These are phyloP conservation scores for Barnettozyma californica DNA, from an alignment of 805 yeast genomes.

Conservation along the genomic window DNA sequence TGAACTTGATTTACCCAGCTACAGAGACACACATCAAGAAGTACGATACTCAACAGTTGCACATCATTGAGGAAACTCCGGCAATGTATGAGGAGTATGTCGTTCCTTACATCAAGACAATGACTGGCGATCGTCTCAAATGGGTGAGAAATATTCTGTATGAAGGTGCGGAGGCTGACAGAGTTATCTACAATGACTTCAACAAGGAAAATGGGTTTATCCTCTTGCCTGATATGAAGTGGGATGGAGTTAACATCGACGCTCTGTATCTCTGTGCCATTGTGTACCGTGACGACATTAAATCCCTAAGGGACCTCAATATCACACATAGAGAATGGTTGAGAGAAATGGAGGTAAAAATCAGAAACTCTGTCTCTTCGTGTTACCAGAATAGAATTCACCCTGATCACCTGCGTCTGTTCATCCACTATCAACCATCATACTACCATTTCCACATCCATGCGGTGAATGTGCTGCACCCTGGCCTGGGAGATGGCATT, in stretches of 20 bases:
- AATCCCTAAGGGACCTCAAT: constrained; percentile 72
- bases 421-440: constrained; percentile 92
- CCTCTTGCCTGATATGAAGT: constrained; percentile 90
- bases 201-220: constrained; percentile 51
- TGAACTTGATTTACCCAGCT: constrained; percentile 84
- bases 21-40: constrained; percentile 79
- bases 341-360: constrained; percentile 37
- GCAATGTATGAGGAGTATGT: constrained; percentile 58
- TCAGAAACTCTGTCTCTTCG: constrained; percentile 42
- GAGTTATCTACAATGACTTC: constrained; percentile 61
- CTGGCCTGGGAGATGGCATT: constrained; percentile 64
- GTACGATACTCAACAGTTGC: constrained; percentile 54
- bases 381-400: constrained; percentile 39
- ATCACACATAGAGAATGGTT: constrained; percentile 55
- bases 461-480: constrained; percentile 67
- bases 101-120: constrained; percentile 68
- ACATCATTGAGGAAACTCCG: constrained; percentile 76
- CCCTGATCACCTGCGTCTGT: constrained; percentile 61
- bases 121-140: constrained; percentile 70
- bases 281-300: constrained; percentile 61
- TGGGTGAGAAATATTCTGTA: constrained; percentile 88
- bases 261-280: constrained; percentile 75
- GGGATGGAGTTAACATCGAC: constrained; percentile 75
- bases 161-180: constrained; percentile 79
- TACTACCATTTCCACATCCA: constrained; percentile 95